Evolutionary conservation across 805 yeast species (phyloP).

Genomic region (Barnettozyma salicaria): DNA sequence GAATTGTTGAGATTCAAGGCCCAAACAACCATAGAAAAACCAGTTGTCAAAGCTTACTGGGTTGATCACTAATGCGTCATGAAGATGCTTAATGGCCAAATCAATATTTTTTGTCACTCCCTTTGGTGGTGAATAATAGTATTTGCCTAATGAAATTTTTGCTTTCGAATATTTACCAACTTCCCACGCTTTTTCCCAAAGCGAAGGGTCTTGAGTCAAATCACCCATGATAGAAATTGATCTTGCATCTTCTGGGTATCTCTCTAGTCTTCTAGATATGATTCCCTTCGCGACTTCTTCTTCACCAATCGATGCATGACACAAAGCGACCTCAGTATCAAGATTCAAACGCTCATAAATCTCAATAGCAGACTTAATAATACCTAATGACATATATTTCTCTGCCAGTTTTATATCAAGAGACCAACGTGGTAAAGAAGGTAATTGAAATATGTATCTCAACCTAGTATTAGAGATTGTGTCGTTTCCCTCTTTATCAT

Average conservation of each 20-base stretch:
- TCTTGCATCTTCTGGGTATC: conserved; percentile 71
- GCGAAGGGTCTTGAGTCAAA: conserved; percentile 62
- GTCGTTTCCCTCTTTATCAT: conserved; percentile 18
- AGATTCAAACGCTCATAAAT: conserved; percentile 75
- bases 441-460: conserved; percentile 65
- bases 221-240: conserved; percentile 85
- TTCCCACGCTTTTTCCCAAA: conserved; percentile 87
- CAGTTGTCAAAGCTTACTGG: conserved; percentile 78
- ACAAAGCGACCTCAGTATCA: conserved; percentile 80
- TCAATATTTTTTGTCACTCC: conserved; percentile 46
- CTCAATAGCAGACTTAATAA: conserved; percentile 79
- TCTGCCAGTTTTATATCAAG: conserved; percentile 82
- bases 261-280: conserved; percentile 45
- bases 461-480: conserved; percentile 42
- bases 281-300: conserved; percentile 59
- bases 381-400: conserved; percentile 78
- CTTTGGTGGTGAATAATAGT: conserved; percentile 63
- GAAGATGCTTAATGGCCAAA: conserved; percentile 57
- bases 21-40: conserved; percentile 90
- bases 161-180: conserved; percentile 79
- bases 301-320: conserved; percentile 82
- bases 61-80: conserved; percentile 65
- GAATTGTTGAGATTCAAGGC: conserved; percentile 64
- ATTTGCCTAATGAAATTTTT: conserved; percentile 73
- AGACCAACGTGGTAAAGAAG: conserved; percentile 78